Conservation (phyloP, 202 grass and related monocot species). For the Schoenoplectus triqueter region DNA sequence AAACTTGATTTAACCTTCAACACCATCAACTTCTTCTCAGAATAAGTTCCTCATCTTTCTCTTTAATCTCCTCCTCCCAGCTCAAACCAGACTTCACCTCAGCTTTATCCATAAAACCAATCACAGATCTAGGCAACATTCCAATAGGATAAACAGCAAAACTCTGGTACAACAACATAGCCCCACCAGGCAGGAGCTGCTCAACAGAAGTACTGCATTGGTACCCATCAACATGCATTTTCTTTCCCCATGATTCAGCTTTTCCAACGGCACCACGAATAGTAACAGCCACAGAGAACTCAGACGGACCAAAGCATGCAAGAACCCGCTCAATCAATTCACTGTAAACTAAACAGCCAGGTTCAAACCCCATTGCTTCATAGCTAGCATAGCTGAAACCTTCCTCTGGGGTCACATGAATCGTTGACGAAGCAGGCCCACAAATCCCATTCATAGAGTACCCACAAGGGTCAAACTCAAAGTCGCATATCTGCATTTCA, state of each 20-base stretch:
- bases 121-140: constrained; percentile 51
- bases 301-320: constrained; percentile 63
- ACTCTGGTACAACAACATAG: constrained; percentile 73
- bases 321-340: constrained; percentile 76
- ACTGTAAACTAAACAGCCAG: constrained; percentile 41
- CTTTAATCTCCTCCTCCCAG: constrained; percentile 56
- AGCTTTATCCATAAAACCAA: constrained; percentile 47
- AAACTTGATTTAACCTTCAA: constrained; percentile 10
- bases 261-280: constrained; percentile 48
- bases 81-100: constrained; percentile 25
- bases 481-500: constrained; percentile 89
- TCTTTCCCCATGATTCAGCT: constrained; percentile 62
- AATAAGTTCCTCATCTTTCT: constrained; percentile 46
- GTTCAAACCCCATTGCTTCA: constrained; percentile 79
- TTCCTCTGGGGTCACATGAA: constrained; percentile 91
- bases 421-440: constrained; percentile 71
- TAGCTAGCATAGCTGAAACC: constrained; percentile 98
- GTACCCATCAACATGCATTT: constrained; percentile 52
- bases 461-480: constrained; percentile 85
- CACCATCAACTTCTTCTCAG: constrained; percentile 47
- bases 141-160: constrained; percentile 46
- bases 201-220: constrained; percentile 57
- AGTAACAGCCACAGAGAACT: constrained; percentile 84
- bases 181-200: constrained; percentile 60
- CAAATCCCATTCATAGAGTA: constrained; percentile 95